Evolutionary conservation across 2,329 filamentous ascomycete species (phyloP).

Genomic region (Emericellopsis atlantica): DNA sequence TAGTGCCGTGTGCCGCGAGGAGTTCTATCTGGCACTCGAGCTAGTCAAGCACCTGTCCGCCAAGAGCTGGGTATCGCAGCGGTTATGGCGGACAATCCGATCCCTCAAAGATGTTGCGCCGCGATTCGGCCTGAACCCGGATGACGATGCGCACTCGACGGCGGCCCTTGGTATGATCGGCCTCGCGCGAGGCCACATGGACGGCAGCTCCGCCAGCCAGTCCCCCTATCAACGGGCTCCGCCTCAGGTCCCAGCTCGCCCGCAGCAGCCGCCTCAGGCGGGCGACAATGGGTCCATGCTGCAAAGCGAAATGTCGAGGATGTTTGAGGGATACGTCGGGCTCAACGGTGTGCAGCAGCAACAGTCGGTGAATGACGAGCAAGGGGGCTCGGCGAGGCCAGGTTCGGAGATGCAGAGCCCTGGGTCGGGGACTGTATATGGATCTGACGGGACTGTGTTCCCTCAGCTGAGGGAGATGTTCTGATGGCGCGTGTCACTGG

Average conservation of each 20-base stretch:
- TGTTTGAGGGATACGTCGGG: conserved; percentile 25
- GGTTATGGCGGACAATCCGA: conserved; percentile 61
- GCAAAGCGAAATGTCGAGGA: conserved; percentile 39
- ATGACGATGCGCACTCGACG: conserved; percentile 36
- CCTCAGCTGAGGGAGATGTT: conserved; percentile 24
- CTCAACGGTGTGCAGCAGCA: conserved; percentile 19
- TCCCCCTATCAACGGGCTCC: no score
- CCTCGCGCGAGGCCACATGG: conserved; percentile 27
- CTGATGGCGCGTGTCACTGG: conserved; percentile 5
- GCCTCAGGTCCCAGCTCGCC: not conserved
- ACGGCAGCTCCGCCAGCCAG: conserved; percentile 6
- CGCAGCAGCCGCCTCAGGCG: conserved; percentile 4
- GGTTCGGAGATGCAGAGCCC: conserved; percentile 9
- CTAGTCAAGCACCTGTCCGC: conserved; percentile 61
- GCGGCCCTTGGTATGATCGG: conserved; percentile 44
- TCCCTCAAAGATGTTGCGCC: conserved; percentile 62
- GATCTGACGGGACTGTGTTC: conserved; percentile 19
- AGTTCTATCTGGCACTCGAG: conserved; percentile 70
- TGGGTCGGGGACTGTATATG: conserved; percentile 10
- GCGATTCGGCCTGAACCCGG: conserved; percentile 44
- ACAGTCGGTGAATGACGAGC: conserved; percentile 10
- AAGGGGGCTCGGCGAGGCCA: conserved; percentile 9
- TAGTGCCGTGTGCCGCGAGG: conserved; percentile 53
- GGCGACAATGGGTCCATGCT: conserved; percentile 34
- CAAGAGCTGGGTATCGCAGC: conserved; percentile 58